These are phyloP conservation scores for Fomitopsis pinicola DNA, from an alignment of 1,284 basidiomycete genomes.

Conservation along the genomic window DNA sequence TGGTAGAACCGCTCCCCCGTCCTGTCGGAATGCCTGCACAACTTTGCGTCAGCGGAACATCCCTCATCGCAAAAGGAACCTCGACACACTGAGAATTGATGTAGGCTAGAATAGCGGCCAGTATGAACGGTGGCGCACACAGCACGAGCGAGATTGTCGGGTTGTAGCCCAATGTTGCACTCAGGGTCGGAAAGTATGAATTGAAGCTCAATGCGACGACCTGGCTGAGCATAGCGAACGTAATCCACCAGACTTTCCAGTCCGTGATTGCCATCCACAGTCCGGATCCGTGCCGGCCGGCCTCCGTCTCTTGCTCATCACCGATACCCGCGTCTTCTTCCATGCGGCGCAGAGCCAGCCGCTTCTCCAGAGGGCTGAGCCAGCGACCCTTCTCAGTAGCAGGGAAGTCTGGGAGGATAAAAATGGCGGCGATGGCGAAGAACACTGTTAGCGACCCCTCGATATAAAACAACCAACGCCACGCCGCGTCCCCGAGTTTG, in stretches of 20 bases:
- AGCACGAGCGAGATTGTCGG: slow-evolving; percentile 65
- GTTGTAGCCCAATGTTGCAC: slow-evolving; percentile 64
- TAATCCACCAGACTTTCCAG: slow-evolving; percentile 72
- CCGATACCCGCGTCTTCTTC: slow-evolving; percentile 61
- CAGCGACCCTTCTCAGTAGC: slow-evolving; percentile 44
- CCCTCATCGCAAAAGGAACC: not conserved
- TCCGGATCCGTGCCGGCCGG: slow-evolving; percentile 37
- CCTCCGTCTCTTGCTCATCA: slow-evolving; percentile 36
- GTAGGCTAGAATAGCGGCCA: slow-evolving; percentile 56
- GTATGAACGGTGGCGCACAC: slow-evolving; percentile 75
- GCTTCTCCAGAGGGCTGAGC: slow-evolving; percentile 58
- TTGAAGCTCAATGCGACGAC: slow-evolving; percentile 70
- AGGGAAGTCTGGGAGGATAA: slow-evolving; percentile 78
- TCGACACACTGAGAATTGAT: slow-evolving; percentile 38
- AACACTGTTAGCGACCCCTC: slow-evolving; percentile 67
- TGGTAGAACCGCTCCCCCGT: slow-evolving; percentile 64
- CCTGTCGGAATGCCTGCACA: slow-evolving; percentile 66
- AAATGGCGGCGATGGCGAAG: slow-evolving; percentile 56
- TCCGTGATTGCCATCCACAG: slow-evolving; percentile 59
- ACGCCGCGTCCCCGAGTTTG: slow-evolving; percentile 65
- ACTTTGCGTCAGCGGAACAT: not conserved
- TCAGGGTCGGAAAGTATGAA: slow-evolving; percentile 68
- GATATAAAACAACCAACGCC: slow-evolving; percentile 81
- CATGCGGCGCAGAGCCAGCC: slow-evolving; percentile 69
- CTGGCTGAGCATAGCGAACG: slow-evolving; percentile 50